Conservation (phyloP, 2,329 filamentous ascomycete species). For the Malbranchea cinnamomea region DNA sequence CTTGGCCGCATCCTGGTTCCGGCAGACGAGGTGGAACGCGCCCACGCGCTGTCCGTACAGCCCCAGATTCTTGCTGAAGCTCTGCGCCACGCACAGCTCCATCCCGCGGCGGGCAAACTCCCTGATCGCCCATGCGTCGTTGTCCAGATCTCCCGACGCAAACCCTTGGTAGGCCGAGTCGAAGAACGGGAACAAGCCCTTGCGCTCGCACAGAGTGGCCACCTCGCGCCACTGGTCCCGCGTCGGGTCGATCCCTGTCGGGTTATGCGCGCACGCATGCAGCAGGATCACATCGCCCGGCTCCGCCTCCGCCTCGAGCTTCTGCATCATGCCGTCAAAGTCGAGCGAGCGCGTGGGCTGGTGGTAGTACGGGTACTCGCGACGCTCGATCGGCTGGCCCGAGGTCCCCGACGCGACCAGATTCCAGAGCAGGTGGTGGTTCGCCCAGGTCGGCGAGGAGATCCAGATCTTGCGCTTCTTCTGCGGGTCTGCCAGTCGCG, state of each 20-base stretch:
- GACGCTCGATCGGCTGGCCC: conserved; percentile 61
- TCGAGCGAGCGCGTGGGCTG: conserved; percentile 36
- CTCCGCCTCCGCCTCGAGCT: conserved; percentile 70
- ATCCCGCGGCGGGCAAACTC: conserved; percentile 89
- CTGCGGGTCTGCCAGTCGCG: conserved; percentile 19
- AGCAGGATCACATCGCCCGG: conserved; percentile 74
- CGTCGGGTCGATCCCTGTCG: conserved; percentile 87
- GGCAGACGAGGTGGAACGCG: conserved; percentile 56
- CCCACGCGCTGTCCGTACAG: conserved; percentile 92
- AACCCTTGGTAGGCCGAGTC: conserved; percentile 97
- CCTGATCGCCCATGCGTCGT: conserved; percentile 76
- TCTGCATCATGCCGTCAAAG: conserved; percentile 51
- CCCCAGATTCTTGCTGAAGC: conserved; percentile 53
- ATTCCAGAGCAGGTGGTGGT: conserved; percentile 88
- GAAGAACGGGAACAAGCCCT: conserved; percentile 92
- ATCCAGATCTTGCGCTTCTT: conserved; percentile 63
- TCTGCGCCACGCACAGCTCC: conserved; percentile 42
- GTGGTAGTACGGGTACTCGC: conserved; percentile 85
- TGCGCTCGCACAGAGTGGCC: conserved; percentile 58
- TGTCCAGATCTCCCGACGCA: conserved; percentile 71
- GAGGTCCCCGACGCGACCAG: conserved; percentile 39
- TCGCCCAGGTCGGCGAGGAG: conserved; percentile 91
- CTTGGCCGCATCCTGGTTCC: conserved; percentile 29
- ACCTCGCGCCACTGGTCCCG: conserved; percentile 86
- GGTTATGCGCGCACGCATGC: conserved; percentile 94